Conservation (phyloP, 2,329 filamentous ascomycete species). For the Verticillium longisporum region DNA sequence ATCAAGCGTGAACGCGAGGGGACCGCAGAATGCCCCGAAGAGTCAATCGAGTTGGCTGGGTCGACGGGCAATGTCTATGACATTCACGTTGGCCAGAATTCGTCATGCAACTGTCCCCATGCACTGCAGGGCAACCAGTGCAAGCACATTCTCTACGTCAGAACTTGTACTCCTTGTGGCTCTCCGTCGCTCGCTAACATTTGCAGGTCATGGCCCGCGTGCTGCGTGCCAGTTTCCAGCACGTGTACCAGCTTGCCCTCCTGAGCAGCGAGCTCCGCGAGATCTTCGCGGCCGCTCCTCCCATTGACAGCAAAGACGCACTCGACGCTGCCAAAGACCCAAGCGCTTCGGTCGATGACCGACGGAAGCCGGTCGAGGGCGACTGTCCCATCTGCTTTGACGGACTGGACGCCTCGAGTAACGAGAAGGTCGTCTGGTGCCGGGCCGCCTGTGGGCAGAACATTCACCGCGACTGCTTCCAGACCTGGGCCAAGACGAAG, state of each 20-base stretch:
- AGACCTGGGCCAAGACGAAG: constrained; percentile 46
- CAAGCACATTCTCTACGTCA: constrained; percentile 58
- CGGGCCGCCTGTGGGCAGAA: constrained; percentile 47
- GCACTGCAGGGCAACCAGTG: constrained; percentile 48
- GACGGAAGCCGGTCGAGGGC: constrained; percentile 42
- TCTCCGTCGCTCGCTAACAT: background rate
- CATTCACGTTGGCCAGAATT: constrained; percentile 43
- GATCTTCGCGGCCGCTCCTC: constrained; percentile 49
- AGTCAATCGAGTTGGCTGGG: constrained; percentile 53
- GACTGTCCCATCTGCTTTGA: constrained; percentile 54
- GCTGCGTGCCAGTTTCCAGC: constrained; percentile 46
- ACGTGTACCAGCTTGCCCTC: constrained; percentile 57
- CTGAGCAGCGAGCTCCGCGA: constrained; percentile 50
- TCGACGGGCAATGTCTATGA: constrained; percentile 61
- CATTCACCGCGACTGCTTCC: constrained; percentile 46
- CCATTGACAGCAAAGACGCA: constrained; percentile 30
- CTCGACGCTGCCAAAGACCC: constrained; percentile 19
- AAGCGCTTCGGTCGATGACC: constrained; percentile 20
- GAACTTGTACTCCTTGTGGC: constrained; percentile 6
- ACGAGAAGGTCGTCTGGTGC: constrained; percentile 41
- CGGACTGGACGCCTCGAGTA: constrained; percentile 28
- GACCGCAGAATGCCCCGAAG: constrained; percentile 32
- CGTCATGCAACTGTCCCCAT: constrained; percentile 51
- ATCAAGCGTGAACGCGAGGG: constrained; percentile 30
- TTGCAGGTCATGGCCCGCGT: constrained; percentile 48